Base-by-base conservation (phyloP, 306 rosid species). In the Abrus precatorius region DNA sequence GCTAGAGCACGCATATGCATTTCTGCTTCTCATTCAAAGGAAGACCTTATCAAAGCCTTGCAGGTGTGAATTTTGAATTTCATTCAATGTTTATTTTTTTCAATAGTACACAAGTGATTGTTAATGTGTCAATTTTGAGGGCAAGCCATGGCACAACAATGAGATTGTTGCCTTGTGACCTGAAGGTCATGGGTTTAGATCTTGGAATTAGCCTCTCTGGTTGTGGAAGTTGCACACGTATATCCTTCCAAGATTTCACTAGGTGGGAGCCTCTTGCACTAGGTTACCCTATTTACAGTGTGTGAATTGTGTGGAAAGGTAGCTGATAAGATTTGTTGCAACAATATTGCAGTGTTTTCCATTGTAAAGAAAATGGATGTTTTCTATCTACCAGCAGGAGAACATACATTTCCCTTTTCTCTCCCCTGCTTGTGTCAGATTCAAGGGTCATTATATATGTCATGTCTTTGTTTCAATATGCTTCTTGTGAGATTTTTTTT, bases 1-100 rank as follows among this genome's bases (percentile, higher is more conserved):
- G 97, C 98, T 29, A 88, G 98, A 86, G 97, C 93, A 48, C 97
- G 97, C 27, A 92, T 94, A 73, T 94, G 97, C 89, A 90, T 94
- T 82, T 94, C 98, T 20, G 98, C 97, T 11, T 86, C 98, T 3
- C 98, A 94, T 87, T 83, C 97, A 36, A 94, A 55, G 87, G 97
- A 91, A 85, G 98, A 94, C 86, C 93, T 94, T 67, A 48, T 84
- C 48, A 84, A 87, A 75, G 97, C 97, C 80, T 88, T 92, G 83
- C 89, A 91, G 92, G 98, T 94, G 78, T 78, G 75, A 44, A 70
- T 47, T 68, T 60, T 43, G 57, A 57, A 59, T 66, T 49, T 65
- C 56, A 12, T 65, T 56, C 55, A 27, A 65, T n/a, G 12, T 43
- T 33, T 61, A 61, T 11, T 34, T 34, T 68, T 30, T 5, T 0